These are phyloP conservation scores for Zychaea mexicana DNA, from an alignment of 371 early-diverging fungal species.

Conservation along the genomic window DNA sequence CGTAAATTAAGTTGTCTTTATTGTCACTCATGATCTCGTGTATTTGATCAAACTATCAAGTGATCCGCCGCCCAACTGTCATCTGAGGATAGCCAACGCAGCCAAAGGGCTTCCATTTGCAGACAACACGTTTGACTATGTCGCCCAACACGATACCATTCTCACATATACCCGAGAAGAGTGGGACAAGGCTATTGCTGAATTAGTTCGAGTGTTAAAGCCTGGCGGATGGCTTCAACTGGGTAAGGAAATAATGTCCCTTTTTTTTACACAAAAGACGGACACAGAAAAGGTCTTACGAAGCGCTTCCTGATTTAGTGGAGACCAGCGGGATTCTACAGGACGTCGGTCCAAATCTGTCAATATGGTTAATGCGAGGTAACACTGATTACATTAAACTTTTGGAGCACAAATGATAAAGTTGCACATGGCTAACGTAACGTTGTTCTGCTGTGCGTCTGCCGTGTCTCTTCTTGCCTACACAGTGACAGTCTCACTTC, in stretches of 20 bases:
- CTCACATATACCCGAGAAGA: constrained; percentile 18
- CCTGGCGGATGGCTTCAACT: constrained; percentile 34
- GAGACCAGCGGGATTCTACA: constrained; percentile 30
- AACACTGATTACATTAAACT: constrained; percentile 10
- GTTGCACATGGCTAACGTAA: neutral
- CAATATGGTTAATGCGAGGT: constrained; percentile 51
- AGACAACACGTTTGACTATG: constrained; percentile 26
- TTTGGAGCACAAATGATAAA: neutral
- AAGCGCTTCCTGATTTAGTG: too few relatives aligned
- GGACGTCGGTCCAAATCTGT: constrained; percentile 47
- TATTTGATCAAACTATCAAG: constrained; percentile 12
- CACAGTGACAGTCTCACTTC: constrained; percentile 44
- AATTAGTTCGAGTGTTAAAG: constrained; percentile 26
- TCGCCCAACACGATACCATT: constrained; percentile 22
- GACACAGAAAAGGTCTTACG: too few relatives aligned
- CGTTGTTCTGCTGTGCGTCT: neutral
- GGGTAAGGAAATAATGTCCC: neutral
- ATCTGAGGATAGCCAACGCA: constrained; percentile 31
- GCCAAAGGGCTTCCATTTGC: constrained; percentile 27
- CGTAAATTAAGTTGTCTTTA: neutral
- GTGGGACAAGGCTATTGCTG: constrained; percentile 20
- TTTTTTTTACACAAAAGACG: too few relatives aligned
- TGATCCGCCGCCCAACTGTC: constrained; percentile 41
- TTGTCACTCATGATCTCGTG: neutral
- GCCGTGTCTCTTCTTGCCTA: neutral